phyloP scores from a whole-genome alignment of 2,329 filamentous ascomycete genomes.

The Beauveria pseudobassiana region DNA sequence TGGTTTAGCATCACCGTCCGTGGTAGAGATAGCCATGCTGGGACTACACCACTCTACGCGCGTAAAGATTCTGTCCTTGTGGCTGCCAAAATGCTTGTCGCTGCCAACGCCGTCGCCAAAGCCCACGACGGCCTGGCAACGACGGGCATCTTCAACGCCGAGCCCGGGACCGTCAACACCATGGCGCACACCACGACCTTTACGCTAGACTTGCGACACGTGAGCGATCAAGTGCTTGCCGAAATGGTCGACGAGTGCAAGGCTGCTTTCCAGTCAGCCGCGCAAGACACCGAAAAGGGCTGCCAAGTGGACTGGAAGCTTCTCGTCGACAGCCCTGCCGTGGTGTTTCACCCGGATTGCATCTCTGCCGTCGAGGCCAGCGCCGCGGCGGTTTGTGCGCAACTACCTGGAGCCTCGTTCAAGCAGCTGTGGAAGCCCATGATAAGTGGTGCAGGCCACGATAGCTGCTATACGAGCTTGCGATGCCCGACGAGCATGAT shows the following conservation, averaged over 20 bases:
- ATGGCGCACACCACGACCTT: conserved; percentile 58
- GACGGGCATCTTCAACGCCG: conserved; percentile 22
- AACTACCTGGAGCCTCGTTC: conserved; percentile 26
- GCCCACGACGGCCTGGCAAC: conserved; percentile 21
- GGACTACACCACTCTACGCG: conserved; percentile 24
- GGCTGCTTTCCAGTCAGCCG: conserved; percentile 43
- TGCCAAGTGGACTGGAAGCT: conserved; percentile 50
- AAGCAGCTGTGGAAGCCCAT: conserved; percentile 20
- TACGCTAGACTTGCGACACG: conserved; percentile 57
- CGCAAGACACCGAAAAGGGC: conserved; percentile 49
- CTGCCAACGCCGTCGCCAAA: conserved; percentile 22
- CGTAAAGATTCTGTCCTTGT: conserved; percentile 28
- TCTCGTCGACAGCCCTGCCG: conserved; percentile 50
- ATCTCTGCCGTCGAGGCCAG: conserved; percentile 55
- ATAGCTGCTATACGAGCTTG: conserved; percentile 28
- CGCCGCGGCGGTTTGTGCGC: conserved; percentile 44
- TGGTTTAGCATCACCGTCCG: conserved; percentile 24
- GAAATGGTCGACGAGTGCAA: conserved; percentile 28
- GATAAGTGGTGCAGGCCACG: conserved; percentile 31
- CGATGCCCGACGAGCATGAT: conserved; percentile 31
- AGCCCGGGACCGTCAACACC: conserved; percentile 61
- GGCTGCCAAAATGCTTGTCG: conserved; percentile 26
- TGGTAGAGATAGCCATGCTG: conserved; percentile 24
- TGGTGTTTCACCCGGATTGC: conserved; percentile 58
- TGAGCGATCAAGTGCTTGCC: conserved; percentile 44